These are phyloP conservation scores for Pontederia paniculata DNA, from an alignment of 176 grass and related monocot genomes.

Conservation along the genomic window DNA sequence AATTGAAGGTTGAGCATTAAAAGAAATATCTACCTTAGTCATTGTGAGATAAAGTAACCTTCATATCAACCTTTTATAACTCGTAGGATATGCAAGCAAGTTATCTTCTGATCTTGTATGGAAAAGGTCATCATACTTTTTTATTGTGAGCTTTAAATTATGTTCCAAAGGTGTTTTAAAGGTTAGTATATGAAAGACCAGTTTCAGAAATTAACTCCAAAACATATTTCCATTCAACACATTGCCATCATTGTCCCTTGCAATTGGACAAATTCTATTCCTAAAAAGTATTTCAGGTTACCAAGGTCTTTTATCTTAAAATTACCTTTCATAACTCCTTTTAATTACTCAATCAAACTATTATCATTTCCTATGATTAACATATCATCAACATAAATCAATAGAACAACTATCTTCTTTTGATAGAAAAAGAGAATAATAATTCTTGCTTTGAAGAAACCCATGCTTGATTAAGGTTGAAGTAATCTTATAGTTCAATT, in stretches of 20 bases:
- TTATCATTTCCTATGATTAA: no score
- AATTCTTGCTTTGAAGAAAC: not conserved
- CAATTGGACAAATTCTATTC: constrained; percentile 13
- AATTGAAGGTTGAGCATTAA: not conserved
- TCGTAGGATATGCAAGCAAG: not conserved
- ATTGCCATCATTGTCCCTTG: not conserved
- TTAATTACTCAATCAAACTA: not conserved
- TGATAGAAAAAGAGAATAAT: not conserved
- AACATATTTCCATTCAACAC: constrained; percentile 1
- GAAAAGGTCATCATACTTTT: not conserved
- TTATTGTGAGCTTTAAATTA: not conserved
- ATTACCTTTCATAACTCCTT: not conserved
- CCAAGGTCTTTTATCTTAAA: constrained; percentile 9
- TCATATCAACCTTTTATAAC: not conserved
- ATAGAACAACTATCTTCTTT: no score
- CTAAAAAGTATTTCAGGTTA: not conserved
- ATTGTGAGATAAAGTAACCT: not conserved
- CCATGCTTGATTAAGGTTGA: no score
- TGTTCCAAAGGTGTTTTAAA: constrained; percentile 1
- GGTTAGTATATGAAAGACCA: not conserved
- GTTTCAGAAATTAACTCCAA: constrained; percentile 10
- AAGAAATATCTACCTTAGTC: not conserved
- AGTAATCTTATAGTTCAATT: no score
- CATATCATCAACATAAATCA: no score
- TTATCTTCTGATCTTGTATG: not conserved